Evolutionary conservation across 129 eudicot genomes (phyloP), one percentile per base, ranked within the genome.

Genomic region (Tanacetum coccineum): DNA sequence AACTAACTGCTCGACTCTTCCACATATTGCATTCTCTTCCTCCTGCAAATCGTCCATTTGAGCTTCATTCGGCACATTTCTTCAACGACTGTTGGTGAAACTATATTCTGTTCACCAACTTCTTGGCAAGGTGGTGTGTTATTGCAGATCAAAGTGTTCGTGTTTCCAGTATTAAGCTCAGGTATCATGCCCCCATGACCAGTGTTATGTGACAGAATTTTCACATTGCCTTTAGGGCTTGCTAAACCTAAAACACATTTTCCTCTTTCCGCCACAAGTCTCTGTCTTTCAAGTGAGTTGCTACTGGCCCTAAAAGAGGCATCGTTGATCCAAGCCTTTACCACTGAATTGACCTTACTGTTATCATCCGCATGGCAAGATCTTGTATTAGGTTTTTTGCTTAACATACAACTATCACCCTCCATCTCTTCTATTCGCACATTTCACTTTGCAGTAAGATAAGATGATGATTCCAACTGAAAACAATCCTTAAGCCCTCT

Each of bases 321-420:
- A 70, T 59, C 44, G 14, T 52, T 45, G 12, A 74, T 76, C 65
- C 66, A 62, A 67, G 69, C 80, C 59, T 77, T 76, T 59, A 59
- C 59, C 49, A 64, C 70, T 30, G 78, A 64, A 15, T 57, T 46
- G 28, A 12, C 72, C 71, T 51, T 73, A 26, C 62, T 57, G 64
- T 78, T 60, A 28, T 78, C 82, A 56, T 50, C 66, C 48, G 68
- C 74, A 62, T 52, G 46, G 71, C 68, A 54, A 52, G 65, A 70
- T 68, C 78, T 20, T 59, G 66, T 56, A 61, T 72, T 51, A 68
- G 62, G 51, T 26, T 70, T 48, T 53, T 73, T 63, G 56, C 54
- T 64, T 14, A 55, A 36, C 21, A 68, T 70, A 54, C 64, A 68
- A 42, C 36, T 46, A 4, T 42, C 47, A 15, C 26, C 62, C 70